These are phyloP conservation scores for Suhomyces tanzawaensis DNA, from an alignment of 805 yeast species.

Conservation along the genomic window DNA sequence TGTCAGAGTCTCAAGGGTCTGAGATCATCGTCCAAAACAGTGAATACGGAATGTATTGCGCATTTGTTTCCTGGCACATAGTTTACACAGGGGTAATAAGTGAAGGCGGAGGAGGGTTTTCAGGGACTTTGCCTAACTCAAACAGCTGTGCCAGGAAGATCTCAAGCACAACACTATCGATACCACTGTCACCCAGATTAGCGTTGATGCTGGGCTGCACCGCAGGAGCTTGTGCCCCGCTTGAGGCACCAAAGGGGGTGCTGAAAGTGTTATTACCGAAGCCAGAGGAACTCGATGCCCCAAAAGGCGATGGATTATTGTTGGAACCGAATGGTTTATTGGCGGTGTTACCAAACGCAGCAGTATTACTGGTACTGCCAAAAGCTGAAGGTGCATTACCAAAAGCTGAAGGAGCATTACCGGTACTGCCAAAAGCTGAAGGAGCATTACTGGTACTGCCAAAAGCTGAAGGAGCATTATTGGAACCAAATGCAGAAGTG, in stretches of 20 bases:
- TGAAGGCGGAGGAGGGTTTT: constrained; percentile 63
- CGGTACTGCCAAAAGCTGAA: constrained; percentile 7
- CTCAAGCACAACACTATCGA: constrained; percentile 4
- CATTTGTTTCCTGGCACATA: too few relatives aligned
- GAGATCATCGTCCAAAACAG: too few relatives aligned
- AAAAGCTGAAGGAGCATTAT: neutral
- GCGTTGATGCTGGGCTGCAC: constrained; percentile 1
- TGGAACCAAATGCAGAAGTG: constrained; percentile 8
- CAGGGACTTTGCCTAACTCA: constrained; percentile 66
- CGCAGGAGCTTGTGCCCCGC: constrained; percentile 1
- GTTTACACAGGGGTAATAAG: constrained; percentile 13
- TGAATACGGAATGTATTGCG: too few relatives aligned
- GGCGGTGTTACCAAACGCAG: constrained; percentile 9
- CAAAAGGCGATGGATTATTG: constrained; percentile 14
- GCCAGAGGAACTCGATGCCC: constrained; percentile 10
- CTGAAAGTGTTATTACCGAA: constrained; percentile 9
- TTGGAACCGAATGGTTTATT: constrained; percentile 7
- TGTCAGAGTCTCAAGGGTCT: too few relatives aligned
- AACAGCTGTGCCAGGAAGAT: constrained; percentile 51
- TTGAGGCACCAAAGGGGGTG: constrained; percentile 11
- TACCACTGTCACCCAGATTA: neutral
- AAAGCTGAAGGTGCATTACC: constrained; percentile 7
- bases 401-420: constrained; percentile 5
- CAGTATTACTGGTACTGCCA: constrained; percentile 7
- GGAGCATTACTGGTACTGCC: constrained; percentile 1